A percentile compares a stretch with the other conserved stretches of the same genome.
Conservation (phyloP, 345 rosid genomes). For the Clausena lansium region DNA sequence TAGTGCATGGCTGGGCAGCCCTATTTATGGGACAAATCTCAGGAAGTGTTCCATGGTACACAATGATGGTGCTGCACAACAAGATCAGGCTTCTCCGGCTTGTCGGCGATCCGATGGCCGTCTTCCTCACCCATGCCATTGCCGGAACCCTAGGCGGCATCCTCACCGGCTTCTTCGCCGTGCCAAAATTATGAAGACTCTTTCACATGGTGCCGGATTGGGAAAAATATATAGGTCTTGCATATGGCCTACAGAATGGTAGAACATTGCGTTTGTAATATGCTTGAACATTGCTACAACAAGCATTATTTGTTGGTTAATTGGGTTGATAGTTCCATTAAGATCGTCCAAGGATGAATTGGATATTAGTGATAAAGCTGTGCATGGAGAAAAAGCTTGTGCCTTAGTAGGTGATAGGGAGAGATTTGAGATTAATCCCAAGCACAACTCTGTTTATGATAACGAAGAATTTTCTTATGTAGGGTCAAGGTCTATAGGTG, state of each 20-base stretch:
- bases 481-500: conserved; percentile 15
- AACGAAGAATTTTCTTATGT: conserved; percentile 21
- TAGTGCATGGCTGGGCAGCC: conserved; percentile 59
- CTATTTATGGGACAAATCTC: conserved; percentile 38
- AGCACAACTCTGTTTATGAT: conserved; percentile 26
- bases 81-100: conserved; percentile 20
- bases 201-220: conserved; percentile 43
- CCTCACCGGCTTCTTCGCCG: conserved; percentile 46
- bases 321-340: conserved; percentile 31
- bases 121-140: conserved; percentile 54
- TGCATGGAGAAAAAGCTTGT: conserved; percentile 46
- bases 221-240: conserved; percentile 42
- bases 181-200: conserved; percentile 43
- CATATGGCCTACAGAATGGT: conserved; percentile 34
- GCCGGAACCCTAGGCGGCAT: conserved; percentile 47
- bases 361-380: conserved; percentile 22
- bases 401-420: conserved; percentile 25
- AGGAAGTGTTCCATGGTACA: conserved; percentile 51
- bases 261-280: conserved; percentile 27
- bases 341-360: conserved; percentile 37
- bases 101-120: conserved; percentile 41
- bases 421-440: conserved; percentile 10
- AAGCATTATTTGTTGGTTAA: conserved; percentile 36
- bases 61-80: conserved; percentile 44
- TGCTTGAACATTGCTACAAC: conserved; percentile 36